Evolutionary conservation across 345 rosid genomes (phyloP).

Genomic region (Syzygium jambos): DNA sequence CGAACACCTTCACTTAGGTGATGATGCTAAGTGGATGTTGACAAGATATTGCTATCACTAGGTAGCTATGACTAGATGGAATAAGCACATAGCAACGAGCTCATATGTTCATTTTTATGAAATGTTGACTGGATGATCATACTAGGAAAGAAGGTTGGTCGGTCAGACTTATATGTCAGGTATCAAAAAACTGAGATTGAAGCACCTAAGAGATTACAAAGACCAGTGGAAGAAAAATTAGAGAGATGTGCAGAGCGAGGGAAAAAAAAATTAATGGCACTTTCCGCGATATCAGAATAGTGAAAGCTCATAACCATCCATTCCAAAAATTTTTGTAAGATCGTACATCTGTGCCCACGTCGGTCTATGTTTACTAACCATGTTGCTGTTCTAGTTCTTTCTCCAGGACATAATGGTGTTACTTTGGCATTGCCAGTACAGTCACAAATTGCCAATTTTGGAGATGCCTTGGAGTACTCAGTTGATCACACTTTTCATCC

Average conservation of each 20-base stretch:
- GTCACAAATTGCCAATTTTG: not conserved
- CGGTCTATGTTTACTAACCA: not conserved
- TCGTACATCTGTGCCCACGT: not conserved
- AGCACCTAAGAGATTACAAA: not conserved
- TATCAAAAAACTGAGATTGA: not conserved
- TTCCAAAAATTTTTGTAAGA: not conserved
- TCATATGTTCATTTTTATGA: no score
- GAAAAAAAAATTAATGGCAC: no score
- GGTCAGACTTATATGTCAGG: not conserved
- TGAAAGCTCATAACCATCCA: not conserved
- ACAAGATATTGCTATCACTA: no score
- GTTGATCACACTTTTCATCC: not conserved
- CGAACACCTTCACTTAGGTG: not conserved
- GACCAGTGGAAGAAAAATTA: not conserved
- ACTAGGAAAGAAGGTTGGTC: no score
- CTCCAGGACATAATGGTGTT: not conserved
- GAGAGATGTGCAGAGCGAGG: not conserved
- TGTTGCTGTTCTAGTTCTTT: not conserved
- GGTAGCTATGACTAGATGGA: no score
- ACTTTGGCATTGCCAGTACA: not conserved
- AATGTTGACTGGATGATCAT: no score
- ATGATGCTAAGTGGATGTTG: not conserved
- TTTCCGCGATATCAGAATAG: not conserved
- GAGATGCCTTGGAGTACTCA: not conserved
- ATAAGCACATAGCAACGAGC: no score